Conservation (phyloP, 352 stramenopile genomes). For the Pythium plurisporium region DNA sequence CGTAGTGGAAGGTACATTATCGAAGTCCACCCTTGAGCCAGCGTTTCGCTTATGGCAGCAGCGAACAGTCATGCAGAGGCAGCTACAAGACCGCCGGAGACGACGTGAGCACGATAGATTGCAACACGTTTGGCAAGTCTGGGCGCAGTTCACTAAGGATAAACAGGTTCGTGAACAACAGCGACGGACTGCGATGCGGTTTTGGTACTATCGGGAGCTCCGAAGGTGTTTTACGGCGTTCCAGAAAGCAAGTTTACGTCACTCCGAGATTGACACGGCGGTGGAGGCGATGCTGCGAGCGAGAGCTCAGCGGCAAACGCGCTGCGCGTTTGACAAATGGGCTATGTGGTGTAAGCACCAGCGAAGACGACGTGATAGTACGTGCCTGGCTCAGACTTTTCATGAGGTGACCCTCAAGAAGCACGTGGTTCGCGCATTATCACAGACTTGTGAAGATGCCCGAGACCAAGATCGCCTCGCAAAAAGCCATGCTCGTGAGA, state of each 20-base stretch:
- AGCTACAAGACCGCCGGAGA: not conserved
- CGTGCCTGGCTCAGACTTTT: not conserved
- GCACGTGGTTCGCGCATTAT: not conserved
- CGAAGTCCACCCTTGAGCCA: not conserved
- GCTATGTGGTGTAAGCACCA: not conserved
- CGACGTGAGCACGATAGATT: not conserved
- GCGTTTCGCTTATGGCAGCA: conserved; percentile 10
- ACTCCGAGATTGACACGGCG: not conserved
- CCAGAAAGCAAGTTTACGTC: not conserved
- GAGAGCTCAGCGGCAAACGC: not conserved
- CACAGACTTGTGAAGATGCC: not conserved
- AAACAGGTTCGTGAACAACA: conserved; percentile 4
- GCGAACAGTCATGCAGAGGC: not conserved
- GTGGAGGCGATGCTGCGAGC: not conserved
- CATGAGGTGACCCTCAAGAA: not conserved
- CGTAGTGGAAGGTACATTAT: conserved; percentile 4
- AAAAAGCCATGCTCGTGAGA: not conserved
- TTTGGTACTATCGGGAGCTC: conserved; percentile 14
- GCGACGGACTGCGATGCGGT: conserved; percentile 14
- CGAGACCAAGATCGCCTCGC: not conserved
- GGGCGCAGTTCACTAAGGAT: conserved; percentile 1
- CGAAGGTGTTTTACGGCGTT: conserved; percentile 7
- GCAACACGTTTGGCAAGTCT: conserved; percentile 4
- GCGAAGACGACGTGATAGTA: not conserved
- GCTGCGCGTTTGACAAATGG: not conserved